phyloP scores from a whole-genome alignment of 1,284 basidiomycete species.

The Coniferiporia sulphurascens region DNA sequence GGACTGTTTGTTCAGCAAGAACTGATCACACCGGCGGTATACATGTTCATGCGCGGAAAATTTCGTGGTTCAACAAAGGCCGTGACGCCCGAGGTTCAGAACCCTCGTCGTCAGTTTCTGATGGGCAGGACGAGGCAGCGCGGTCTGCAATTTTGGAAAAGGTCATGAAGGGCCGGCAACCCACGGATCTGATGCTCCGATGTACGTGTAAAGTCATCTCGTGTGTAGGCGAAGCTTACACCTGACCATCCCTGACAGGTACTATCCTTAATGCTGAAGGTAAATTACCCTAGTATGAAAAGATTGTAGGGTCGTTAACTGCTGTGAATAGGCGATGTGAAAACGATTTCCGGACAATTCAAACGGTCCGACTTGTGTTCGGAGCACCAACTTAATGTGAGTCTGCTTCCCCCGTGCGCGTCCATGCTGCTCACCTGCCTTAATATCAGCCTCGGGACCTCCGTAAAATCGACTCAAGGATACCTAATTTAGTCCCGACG shows the following conservation, averaged over 20 bases:
- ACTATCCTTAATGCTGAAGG: constrained; percentile 84
- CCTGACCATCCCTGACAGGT: constrained; percentile 41
- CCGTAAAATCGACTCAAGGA: constrained; percentile 92
- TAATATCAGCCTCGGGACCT: constrained; percentile 82
- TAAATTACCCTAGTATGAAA: constrained; percentile 24
- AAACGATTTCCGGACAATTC: constrained; percentile 87
- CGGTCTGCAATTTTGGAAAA: constrained; percentile 72
- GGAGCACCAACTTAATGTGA: constrained; percentile 85
- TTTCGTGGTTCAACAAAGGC: constrained; percentile 25
- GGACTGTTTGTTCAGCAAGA: background rate
- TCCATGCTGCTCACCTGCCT: constrained; percentile 16
- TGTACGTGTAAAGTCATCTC: constrained; percentile 47
- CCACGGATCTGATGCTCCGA: constrained; percentile 75
- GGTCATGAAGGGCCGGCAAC: constrained; percentile 75
- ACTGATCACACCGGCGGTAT: background rate
- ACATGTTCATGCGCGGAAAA: constrained; percentile 13
- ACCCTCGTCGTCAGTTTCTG: constrained; percentile 26
- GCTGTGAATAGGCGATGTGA: constrained; percentile 63
- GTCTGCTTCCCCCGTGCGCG: constrained; percentile 23
- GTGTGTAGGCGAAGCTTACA: constrained; percentile 13
- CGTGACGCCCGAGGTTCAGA: constrained; percentile 24
- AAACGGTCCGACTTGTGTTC: constrained; percentile 84
- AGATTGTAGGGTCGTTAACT: constrained; percentile 10
- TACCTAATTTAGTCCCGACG: constrained; percentile 92
- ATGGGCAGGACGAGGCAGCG: constrained; percentile 62